These are phyloP conservation scores for Salix purpurea DNA, from an alignment of 345 rosid genomes.

Conservation along the genomic window DNA sequence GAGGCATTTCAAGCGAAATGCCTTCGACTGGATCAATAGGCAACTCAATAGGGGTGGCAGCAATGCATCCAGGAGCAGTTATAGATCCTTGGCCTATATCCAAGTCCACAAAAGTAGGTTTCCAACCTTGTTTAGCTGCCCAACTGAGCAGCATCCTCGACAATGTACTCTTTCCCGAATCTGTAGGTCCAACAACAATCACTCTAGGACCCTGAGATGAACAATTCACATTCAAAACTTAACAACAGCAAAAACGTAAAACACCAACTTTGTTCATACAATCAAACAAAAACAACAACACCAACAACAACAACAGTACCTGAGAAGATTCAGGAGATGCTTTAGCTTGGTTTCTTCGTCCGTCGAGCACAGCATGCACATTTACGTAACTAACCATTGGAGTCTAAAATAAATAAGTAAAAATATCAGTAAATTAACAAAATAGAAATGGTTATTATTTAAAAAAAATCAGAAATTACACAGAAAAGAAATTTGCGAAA, in stretches of 20 bases:
- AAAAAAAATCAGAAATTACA: neutral
- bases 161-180: conserved; percentile 91
- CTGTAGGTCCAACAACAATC: conserved; percentile 82
- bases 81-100: conserved; percentile 95
- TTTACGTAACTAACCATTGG: conserved; percentile 91
- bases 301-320: conserved; percentile 24
- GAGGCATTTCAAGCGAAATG: conserved; percentile 81
- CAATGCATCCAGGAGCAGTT: conserved; percentile 77
- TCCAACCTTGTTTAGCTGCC: conserved; percentile 92
- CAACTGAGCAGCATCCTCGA: conserved; percentile 93
- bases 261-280: too few species aligned
- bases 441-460: neutral
- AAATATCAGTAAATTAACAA: neutral
- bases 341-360: conserved; percentile 61
- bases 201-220: conserved; percentile 74
- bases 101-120: conserved; percentile 81
- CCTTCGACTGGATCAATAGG: conserved; percentile 96
- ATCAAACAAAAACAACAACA: neutral
- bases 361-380: conserved; percentile 76
- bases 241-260: neutral
- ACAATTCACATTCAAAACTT: neutral
- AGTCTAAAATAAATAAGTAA: conserved; percentile 44
- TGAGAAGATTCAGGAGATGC: conserved; percentile 55
- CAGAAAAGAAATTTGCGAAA: neutral
- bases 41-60: conserved; percentile 88